phyloP scores from a whole-genome alignment of 2,329 filamentous ascomycete genomes.

The Amauroascus niger region DNA sequence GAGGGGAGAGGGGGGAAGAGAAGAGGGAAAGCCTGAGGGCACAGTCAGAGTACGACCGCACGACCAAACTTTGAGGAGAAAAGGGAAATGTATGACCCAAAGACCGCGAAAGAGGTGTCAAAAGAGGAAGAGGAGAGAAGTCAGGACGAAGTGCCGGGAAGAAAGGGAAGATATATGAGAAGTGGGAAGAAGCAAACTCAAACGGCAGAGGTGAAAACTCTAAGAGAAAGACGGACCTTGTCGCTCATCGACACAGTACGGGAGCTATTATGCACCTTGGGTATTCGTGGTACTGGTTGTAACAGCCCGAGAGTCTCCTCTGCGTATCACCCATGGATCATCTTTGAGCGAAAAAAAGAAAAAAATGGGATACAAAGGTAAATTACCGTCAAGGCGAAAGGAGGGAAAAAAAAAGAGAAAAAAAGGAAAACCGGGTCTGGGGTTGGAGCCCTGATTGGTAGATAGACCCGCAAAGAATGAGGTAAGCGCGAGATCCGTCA shows the following conservation, averaged over 20 bases:
- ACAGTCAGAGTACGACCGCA: constrained; percentile 10
- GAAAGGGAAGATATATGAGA: constrained; percentile 14
- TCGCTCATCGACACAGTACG: neutral
- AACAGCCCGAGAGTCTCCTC: constrained; percentile 9
- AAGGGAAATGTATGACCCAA: constrained; percentile 6
- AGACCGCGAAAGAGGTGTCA: constrained; percentile 9
- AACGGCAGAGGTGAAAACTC: constrained; percentile 2
- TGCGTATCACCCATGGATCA: constrained; percentile 7
- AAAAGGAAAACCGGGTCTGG: neutral
- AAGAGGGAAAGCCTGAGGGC: constrained; percentile 4
- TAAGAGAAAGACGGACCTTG: constrained; percentile 6
- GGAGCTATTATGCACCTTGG: constrained; percentile 4
- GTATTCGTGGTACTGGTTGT: constrained; percentile 9
- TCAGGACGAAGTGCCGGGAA: constrained; percentile 6
- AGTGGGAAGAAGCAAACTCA: constrained; percentile 11
- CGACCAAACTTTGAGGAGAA: neutral
- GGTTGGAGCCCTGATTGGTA: neutral
- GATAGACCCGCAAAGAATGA: constrained; percentile 4
- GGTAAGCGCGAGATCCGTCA: constrained; percentile 10
- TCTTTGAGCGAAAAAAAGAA: constrained; percentile 6
- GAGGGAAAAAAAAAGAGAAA: no score
- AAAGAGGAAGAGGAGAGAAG: constrained; percentile 11
- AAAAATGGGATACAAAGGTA: neutral
- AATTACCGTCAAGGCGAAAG: neutral
- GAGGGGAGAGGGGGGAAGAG: constrained; percentile 1